phyloP scores from a whole-genome alignment of 768 basidiomycete genomes.

The Symmetrospora coprosmae region DNA sequence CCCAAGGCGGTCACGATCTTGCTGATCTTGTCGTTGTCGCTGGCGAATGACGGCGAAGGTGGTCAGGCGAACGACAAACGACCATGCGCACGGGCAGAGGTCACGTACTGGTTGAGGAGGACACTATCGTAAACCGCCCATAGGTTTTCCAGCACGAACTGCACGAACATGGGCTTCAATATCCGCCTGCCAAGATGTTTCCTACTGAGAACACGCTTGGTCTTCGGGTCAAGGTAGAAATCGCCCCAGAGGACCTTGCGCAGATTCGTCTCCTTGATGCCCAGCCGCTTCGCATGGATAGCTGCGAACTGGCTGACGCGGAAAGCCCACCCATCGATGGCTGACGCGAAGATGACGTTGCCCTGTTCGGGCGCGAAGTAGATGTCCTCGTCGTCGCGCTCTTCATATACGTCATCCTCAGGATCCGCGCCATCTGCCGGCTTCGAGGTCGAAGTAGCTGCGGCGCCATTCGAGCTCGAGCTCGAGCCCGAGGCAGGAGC shows the following conservation, averaged over 20 bases:
- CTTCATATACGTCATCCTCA: slow-evolving; percentile 55
- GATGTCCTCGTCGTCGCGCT: slow-evolving; percentile 93
- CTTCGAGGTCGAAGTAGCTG: neutral
- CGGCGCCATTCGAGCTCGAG: slow-evolving; percentile 41
- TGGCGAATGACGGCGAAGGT: slow-evolving; percentile 35
- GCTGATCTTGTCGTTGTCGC: slow-evolving; percentile 71
- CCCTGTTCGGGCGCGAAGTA: slow-evolving; percentile 93
- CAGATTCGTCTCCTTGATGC: slow-evolving; percentile 74
- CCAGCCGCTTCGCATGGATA: slow-evolving; percentile 75
- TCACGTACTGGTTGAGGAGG: slow-evolving; percentile 68
- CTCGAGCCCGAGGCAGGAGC: too few relatives aligned
- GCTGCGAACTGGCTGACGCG: slow-evolving; percentile 84
- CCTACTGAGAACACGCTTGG: slow-evolving; percentile 76
- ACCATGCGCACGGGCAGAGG: neutral
- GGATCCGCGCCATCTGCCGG: slow-evolving; percentile 27
- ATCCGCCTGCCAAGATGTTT: slow-evolving; percentile 70
- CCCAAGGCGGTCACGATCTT: slow-evolving; percentile 75
- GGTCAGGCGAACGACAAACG: neutral
- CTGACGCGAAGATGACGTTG: slow-evolving; percentile 90
- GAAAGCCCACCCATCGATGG: slow-evolving; percentile 96
- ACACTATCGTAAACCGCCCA: slow-evolving; percentile 95
- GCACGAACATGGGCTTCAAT: slow-evolving; percentile 88
- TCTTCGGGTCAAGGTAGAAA: slow-evolving; percentile 90
- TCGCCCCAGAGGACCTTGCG: slow-evolving; percentile 89
- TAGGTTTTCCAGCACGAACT: slow-evolving; percentile 90